phyloP scores from a whole-genome alignment of 306 rosid genomes.

The Sphenostylis stenocarpa region DNA sequence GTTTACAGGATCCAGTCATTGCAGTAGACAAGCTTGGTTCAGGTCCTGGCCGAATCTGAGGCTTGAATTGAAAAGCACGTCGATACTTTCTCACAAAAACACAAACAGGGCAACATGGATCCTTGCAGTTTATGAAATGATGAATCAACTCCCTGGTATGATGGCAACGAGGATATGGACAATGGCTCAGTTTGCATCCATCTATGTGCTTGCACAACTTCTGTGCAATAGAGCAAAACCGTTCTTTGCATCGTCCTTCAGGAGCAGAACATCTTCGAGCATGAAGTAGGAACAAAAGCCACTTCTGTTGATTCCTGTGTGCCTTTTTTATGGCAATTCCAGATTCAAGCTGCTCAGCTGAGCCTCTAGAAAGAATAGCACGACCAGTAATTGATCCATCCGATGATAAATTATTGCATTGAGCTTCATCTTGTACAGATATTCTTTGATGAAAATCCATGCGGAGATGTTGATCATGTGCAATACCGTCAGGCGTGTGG shows the following conservation, averaged over 20 bases:
- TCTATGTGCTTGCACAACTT: conserved; percentile 75
- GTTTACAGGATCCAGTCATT: conserved; percentile 57
- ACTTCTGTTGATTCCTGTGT: conserved; percentile 74
- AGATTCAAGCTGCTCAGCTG: conserved; percentile 47
- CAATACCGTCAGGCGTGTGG: conserved; percentile 31
- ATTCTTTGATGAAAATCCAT: conserved; percentile 49
- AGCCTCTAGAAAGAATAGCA: conserved; percentile 50
- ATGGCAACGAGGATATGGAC: conserved; percentile 70
- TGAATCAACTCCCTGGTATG: conserved; percentile 64
- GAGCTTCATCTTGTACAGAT: conserved; percentile 80
- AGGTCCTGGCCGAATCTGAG: conserved; percentile 39
- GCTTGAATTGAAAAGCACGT: conserved; percentile 43
- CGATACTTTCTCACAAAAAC: conserved; percentile 62
- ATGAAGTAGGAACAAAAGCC: conserved; percentile 93
- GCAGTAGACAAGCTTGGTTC: conserved; percentile 56
- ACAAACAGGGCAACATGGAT: conserved; percentile 82
- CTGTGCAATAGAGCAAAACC: conserved; percentile 60
- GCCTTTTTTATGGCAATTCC: conserved; percentile 34
- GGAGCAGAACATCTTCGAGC: conserved; percentile 78
- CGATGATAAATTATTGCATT: conserved; percentile 79
- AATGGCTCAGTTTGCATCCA: conserved; percentile 47
- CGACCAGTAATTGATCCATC: conserved; percentile 69
- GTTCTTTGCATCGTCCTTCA: conserved; percentile 81
- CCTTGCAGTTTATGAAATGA: conserved; percentile 70
- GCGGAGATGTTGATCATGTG: conserved; percentile 47